Conservation (phyloP, 306 rosid species). For the Gleditsia sinensis region DNA sequence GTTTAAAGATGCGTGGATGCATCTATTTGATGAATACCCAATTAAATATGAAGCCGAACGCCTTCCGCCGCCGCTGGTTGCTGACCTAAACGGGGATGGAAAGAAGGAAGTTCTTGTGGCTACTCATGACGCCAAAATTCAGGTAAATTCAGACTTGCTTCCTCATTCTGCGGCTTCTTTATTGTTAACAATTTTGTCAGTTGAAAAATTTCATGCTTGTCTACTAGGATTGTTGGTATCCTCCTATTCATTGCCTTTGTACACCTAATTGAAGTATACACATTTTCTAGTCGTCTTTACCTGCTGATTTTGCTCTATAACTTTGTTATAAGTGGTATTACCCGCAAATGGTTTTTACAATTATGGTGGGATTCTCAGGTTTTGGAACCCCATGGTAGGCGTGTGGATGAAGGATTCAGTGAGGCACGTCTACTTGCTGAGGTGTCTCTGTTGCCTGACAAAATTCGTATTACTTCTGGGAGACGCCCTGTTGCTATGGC, state of each 20-base stretch:
- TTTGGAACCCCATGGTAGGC: constrained; percentile 90
- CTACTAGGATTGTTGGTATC: neutral
- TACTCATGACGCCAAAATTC: constrained; percentile 94
- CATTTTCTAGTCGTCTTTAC: neutral
- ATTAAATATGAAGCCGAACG: constrained; percentile 93
- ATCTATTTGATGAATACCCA: constrained; percentile 84
- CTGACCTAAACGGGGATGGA: constrained; percentile 97
- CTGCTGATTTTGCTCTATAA: constrained; percentile 1
- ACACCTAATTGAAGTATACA: neutral
- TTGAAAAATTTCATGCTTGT: constrained; percentile 1
- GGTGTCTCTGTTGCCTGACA: constrained; percentile 88
- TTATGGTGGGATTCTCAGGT: constrained; percentile 47
- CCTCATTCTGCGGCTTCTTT: neutral
- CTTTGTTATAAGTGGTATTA: constrained; percentile 23
- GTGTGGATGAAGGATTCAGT: constrained; percentile 91
- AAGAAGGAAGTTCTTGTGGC: constrained; percentile 92
- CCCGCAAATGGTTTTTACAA: constrained; percentile 13
- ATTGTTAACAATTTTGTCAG: neutral
- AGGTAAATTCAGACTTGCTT: constrained; percentile 49
- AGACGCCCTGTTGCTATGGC: constrained; percentile 98
- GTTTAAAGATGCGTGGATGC: constrained; percentile 96
- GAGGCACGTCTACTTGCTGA: constrained; percentile 77
- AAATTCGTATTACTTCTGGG: constrained; percentile 82
- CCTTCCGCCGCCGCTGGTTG: constrained; percentile 89
- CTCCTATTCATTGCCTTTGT: neutral